phyloP scores from a whole-genome alignment of 345 rosid species.

The Eucalyptus shirleyi region DNA sequence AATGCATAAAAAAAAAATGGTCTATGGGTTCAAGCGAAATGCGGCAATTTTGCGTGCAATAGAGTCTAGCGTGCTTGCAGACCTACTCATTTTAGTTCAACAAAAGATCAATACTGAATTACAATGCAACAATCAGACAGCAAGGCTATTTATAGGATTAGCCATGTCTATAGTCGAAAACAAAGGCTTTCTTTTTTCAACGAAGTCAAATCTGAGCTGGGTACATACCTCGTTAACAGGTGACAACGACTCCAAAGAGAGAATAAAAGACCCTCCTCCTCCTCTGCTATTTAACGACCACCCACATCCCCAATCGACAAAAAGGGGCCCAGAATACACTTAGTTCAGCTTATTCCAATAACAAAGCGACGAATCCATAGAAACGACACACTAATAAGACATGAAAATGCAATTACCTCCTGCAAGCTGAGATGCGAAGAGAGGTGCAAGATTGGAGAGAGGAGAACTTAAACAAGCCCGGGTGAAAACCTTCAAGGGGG shows the following conservation, averaged over 20 bases:
- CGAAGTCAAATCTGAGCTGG: too few species aligned
- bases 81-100: too few species aligned
- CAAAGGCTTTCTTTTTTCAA: too few species aligned
- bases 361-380: accelerated
- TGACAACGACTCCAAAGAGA: accelerated
- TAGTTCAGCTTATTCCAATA: background rate
- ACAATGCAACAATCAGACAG: too few species aligned
- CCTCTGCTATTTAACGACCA: accelerated
- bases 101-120: too few species aligned
- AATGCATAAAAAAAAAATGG: too few species aligned
- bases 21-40: too few species aligned
- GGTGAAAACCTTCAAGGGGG: too few species aligned
- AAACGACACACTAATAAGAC: background rate
- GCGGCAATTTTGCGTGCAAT: too few species aligned
- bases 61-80: too few species aligned
- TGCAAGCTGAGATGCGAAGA: accelerated
- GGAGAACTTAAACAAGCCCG: too few species aligned
- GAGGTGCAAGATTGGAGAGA: background rate
- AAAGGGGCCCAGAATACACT: background rate
- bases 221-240: background rate
- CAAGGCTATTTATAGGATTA: accelerated
- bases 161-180: too few species aligned
- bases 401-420: background rate
- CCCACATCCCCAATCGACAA: background rate
- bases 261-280: background rate